Evolutionary conservation across 352 stramenopile genomes (phyloP).

Genomic region (Pilasporangium apinafurcum): DNA sequence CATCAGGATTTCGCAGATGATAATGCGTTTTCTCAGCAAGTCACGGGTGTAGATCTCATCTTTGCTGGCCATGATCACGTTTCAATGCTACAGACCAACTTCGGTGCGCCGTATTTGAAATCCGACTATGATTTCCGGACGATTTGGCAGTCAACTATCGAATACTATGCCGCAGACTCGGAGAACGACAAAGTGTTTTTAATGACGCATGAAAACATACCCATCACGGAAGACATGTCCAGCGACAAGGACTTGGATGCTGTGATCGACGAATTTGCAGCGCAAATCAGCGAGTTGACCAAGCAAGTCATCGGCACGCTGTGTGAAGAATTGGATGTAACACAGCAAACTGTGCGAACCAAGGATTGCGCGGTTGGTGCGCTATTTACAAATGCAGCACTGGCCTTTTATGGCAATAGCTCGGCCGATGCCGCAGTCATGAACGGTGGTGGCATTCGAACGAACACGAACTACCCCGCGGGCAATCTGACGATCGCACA

Average conservation of each 20-base stretch:
- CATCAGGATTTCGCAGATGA: constrained; percentile 66
- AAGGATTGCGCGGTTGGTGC: constrained; percentile 43
- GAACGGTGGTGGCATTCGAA: constrained; percentile 66
- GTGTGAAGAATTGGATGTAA: constrained; percentile 51
- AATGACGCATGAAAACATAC: constrained; percentile 46
- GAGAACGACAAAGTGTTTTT: constrained; percentile 20
- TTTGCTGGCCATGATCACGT: constrained; percentile 68
- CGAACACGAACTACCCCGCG: constrained; percentile 45
- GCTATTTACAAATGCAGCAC: constrained; percentile 43
- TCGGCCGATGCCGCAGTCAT: constrained; percentile 47
- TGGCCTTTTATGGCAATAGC: constrained; percentile 41
- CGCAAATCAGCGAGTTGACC: constrained; percentile 33
- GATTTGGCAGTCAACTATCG: constrained; percentile 52
- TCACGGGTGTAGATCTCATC: constrained; percentile 59
- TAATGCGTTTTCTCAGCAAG: constrained; percentile 64
- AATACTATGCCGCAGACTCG: constrained; percentile 40
- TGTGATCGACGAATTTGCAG: constrained; percentile 38
- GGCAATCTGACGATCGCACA: constrained; percentile 45
- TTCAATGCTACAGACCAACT: constrained; percentile 71
- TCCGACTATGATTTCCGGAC: constrained; percentile 65
- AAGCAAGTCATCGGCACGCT: constrained; percentile 38
- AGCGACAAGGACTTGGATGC: constrained; percentile 41
- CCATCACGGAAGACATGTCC: constrained; percentile 52
- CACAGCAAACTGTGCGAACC: constrained; percentile 31
- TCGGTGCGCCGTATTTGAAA: constrained; percentile 68